Evolutionary conservation across 306 rosid genomes (phyloP).

Genomic region (Vigna radiata): DNA sequence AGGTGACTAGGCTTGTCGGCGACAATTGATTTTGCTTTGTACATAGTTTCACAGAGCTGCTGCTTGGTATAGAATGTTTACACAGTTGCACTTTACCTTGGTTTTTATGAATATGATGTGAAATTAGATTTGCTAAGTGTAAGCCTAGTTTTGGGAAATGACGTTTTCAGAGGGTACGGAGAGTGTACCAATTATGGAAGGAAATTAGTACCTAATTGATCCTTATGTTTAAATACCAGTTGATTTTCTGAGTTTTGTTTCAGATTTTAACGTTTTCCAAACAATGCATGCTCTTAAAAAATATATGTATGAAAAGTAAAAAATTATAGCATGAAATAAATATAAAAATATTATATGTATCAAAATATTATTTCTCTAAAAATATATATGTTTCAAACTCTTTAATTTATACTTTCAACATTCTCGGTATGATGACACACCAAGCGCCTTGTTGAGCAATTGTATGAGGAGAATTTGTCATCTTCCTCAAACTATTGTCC

Average conservation of each 20-base stretch:
- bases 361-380: too few relatives aligned
- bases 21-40: conserved; percentile 36
- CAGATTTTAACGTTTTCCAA: too few relatives aligned
- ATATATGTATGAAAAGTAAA: too few relatives aligned
- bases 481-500: too few relatives aligned
- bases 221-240: background rate
- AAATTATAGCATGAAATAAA: too few relatives aligned
- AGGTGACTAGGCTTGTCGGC: conserved; percentile 46
- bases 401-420: too few relatives aligned
- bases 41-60: conserved; percentile 39
- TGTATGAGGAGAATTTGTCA: too few relatives aligned
- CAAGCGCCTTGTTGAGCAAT: too few relatives aligned
- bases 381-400: too few relatives aligned
- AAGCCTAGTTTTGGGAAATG: background rate
- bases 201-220: too few relatives aligned
- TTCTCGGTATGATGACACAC: too few relatives aligned
- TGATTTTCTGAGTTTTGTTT: background rate
- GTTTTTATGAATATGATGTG: conserved; percentile 12
- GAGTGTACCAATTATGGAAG: background rate
- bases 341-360: too few relatives aligned
- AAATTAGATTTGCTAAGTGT: background rate
- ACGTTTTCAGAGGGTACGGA: background rate
- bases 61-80: conserved; percentile 36
- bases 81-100: conserved; percentile 1
- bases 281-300: background rate